Evolutionary conservation across 2,329 filamentous ascomycete species (phyloP), one percentile per base, ranked within the genome.

Genomic region (Septoria petroselini): DNA sequence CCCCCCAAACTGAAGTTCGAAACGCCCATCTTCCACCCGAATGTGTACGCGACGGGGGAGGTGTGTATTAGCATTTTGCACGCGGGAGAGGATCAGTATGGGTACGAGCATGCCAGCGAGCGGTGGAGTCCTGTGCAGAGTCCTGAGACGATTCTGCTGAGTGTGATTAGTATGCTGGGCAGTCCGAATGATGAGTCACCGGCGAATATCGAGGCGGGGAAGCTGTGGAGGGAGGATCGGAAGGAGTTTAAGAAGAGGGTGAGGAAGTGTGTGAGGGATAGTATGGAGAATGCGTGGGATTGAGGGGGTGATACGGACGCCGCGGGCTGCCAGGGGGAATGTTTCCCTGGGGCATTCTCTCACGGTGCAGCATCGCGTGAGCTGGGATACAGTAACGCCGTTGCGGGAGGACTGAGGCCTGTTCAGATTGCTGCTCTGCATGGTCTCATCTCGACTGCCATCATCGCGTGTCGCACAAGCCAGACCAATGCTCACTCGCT

Each of bases 1-100:
- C 93, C 93, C 29, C 93, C 93, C 0, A 88, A 85, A 64, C 85
- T 97, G 74, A 88, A 85, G 60, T 97, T 97, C 71, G 82, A 90
- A 64, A 78, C 78, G 0, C 88, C 91, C 1, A 83, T 96, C 54
- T 97, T 93, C 77, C 91, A 97, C 70, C 91, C 91, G 0, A 97
- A 97, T 34, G 81, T 98, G 67, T 97, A 96, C 73, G 75, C 81
- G 6, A 83, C 81, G 65, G 93, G 93, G 63, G 82, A 85, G 58
- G 88, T 98, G 50, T 98, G 93, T 77, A 97, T 98, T 69, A 94
- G 88, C 35, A 98, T 98, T 72, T 79, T 98, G 34, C 93, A 98
- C 70, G 88, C 93, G 3, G 91, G 88, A 72, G 91, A 96, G 65
- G 93, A 98, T 67, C 84, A 88, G 66, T 93, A 87, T 71, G 91